Conservation (phyloP, 1,284 basidiomycete genomes). For the Cryptococcus jaspeensis region DNA sequence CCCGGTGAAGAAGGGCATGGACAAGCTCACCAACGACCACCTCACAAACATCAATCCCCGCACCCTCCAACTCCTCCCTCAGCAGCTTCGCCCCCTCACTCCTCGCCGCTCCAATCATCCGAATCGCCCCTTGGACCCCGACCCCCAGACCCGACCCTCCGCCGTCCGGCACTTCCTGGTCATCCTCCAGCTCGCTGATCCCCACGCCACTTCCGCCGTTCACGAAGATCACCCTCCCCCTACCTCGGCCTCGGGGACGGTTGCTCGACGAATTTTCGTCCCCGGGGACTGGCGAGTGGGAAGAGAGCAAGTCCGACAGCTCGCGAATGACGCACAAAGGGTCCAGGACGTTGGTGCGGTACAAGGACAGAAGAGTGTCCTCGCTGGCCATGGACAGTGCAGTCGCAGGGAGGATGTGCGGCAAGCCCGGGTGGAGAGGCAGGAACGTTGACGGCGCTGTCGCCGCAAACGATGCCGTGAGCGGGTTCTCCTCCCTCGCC, state of each 20-base stretch:
- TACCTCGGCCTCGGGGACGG: slow-evolving; percentile 9
- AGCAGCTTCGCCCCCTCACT: slow-evolving; percentile 30
- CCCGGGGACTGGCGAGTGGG: too few relatives aligned
- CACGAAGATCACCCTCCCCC: slow-evolving; percentile 40
- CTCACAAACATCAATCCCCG: slow-evolving; percentile 43
- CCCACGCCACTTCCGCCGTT: slow-evolving; percentile 33
- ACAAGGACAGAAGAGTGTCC: slow-evolving; percentile 32
- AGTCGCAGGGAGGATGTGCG: slow-evolving; percentile 5
- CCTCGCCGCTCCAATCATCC: slow-evolving; percentile 31
- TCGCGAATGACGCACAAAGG: slow-evolving; percentile 39
- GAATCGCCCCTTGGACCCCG: slow-evolving; percentile 14
- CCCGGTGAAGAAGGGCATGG: neutral
- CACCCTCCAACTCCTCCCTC: slow-evolving; percentile 24
- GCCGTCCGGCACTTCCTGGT: neutral
- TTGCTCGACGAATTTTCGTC: neutral
- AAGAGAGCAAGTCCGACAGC: slow-evolving; percentile 33
- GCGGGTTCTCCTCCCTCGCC: neutral
- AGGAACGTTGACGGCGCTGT: neutral
- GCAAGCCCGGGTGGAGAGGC: neutral
- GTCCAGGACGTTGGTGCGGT: slow-evolving; percentile 38
- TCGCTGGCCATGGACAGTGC: slow-evolving; percentile 32
- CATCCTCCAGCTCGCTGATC: slow-evolving; percentile 1
- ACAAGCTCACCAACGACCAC: slow-evolving; percentile 40
- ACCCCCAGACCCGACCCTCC: neutral
- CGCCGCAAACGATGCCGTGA: neutral